Conservation (phyloP, 306 rosid genomes). For the Fagus sylvatica region DNA sequence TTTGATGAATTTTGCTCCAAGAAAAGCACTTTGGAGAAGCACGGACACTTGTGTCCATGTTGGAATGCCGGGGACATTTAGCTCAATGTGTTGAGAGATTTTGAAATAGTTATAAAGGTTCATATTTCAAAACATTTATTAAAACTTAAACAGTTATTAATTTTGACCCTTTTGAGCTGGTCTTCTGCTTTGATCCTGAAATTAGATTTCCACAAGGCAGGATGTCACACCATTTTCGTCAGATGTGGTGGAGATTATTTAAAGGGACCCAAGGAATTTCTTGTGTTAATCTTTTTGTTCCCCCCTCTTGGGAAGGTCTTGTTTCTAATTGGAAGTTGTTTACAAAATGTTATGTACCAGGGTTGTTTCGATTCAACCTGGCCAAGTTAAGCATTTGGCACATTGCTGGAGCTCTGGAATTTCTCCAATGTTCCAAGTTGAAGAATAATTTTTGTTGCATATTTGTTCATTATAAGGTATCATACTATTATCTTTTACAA, state of each 20-base stretch:
- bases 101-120: constrained; percentile 95
- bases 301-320: not conserved
- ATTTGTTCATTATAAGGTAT: constrained; percentile 16
- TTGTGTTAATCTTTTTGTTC: constrained; percentile 4
- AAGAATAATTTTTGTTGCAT: constrained; percentile 7
- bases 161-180: constrained; percentile 13
- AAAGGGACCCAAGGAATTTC: constrained; percentile 88
- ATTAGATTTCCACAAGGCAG: constrained; percentile 99
- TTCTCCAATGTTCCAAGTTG: constrained; percentile 96
- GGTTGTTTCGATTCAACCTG: constrained; percentile 92
- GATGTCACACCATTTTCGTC: constrained; percentile 99
- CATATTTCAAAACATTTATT: not conserved
- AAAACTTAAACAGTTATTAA: constrained; percentile 4
- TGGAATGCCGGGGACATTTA: no score
- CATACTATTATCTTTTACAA: not conserved
- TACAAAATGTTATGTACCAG: constrained; percentile 41
- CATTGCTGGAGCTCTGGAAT: constrained; percentile 99
- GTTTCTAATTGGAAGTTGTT: constrained; percentile 14
- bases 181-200: constrained; percentile 12
- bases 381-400: constrained; percentile 91
- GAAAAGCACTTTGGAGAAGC: no score
- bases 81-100: no score
- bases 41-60: no score
- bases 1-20: no score
- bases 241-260: constrained; percentile 84